A percentile compares a stretch with the other conserved stretches of the same genome.
phyloP scores from a whole-genome alignment of 2,329 filamentous ascomycete genomes.

The Epichloe aotearoae region DNA sequence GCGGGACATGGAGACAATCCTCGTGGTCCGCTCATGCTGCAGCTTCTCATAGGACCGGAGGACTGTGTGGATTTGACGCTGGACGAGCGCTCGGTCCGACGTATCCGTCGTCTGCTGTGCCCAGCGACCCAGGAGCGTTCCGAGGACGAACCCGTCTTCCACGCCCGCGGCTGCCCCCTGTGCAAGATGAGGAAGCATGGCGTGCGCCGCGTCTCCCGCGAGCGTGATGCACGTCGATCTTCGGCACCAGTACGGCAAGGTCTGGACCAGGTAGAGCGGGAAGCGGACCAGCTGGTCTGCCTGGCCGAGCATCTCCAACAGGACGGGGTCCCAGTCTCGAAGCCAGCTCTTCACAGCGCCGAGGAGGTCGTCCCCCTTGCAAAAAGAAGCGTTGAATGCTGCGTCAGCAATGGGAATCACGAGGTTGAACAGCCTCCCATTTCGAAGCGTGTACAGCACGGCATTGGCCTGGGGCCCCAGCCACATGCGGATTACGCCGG shows the following conservation, averaged over 20 bases:
- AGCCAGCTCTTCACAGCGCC: neutral
- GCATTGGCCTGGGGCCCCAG: conserved; percentile 3
- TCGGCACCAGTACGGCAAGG: conserved; percentile 4
- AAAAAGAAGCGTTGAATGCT: conserved; percentile 1
- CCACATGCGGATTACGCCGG: conserved; percentile 2
- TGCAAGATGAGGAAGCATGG: conserved; percentile 13
- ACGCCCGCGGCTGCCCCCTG: conserved; percentile 15
- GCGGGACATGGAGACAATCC: conserved; percentile 4
- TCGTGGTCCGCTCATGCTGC: conserved; percentile 4
- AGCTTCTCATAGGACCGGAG: conserved; percentile 4
- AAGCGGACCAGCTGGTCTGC: conserved; percentile 4
- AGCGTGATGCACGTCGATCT: conserved; percentile 6
- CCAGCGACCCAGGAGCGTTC: conserved; percentile 15
- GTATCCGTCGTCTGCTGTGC: neutral
- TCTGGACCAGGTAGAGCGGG: conserved; percentile 5
- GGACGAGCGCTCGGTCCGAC: neutral
- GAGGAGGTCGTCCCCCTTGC: neutral
- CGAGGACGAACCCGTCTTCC: conserved; percentile 14
- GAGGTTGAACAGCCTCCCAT: conserved; percentile 4
- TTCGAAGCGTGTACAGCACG: conserved; percentile 6
- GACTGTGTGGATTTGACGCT: neutral
- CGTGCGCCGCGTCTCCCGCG: conserved; percentile 10
- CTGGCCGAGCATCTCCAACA: conserved; percentile 3
- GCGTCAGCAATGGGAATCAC: conserved; percentile 3
- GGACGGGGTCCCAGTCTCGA: conserved; percentile 4